Percentiles rank a stretch among this genome's conserved stretches.
Evolutionary conservation across 768 basidiomycete genomes (phyloP).

Genomic region (Pulveroboletus sp.): DNA sequence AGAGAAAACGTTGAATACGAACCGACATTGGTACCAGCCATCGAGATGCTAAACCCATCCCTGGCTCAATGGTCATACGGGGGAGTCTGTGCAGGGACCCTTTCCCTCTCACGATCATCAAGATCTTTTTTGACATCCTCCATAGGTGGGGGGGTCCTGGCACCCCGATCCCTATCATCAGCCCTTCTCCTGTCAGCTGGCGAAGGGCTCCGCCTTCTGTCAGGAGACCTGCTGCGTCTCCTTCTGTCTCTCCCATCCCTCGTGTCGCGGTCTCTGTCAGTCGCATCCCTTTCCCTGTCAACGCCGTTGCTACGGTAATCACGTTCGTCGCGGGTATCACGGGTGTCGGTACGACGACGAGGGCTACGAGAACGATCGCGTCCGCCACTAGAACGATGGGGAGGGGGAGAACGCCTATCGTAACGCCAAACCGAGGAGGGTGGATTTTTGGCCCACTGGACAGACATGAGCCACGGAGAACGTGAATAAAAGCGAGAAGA

Average conservation of each 20-base stretch:
- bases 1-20: constrained; percentile 3
- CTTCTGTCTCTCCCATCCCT: constrained; percentile 45
- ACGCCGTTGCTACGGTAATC: constrained; percentile 37
- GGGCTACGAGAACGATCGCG: constrained; percentile 55
- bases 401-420: constrained; percentile 53
- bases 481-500: neutral
- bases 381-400: constrained; percentile 35
- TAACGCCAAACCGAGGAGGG: constrained; percentile 83
- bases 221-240: constrained; percentile 50
- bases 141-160: constrained; percentile 52
- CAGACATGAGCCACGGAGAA: neutral
- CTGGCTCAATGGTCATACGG: constrained; percentile 51
- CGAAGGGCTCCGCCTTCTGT: constrained; percentile 44
- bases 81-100: constrained; percentile 48
- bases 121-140: constrained; percentile 40
- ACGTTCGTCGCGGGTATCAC: constrained; percentile 37
- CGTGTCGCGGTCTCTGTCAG: constrained; percentile 33
- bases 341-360: constrained; percentile 44
- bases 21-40: no score
- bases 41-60: neutral
- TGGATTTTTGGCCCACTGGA: constrained; percentile 78
- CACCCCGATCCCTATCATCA: constrained; percentile 47
- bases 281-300: constrained; percentile 33
- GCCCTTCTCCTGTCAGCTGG: constrained; percentile 38
- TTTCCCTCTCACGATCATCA: constrained; percentile 52